Evolutionary conservation across 371 early-diverging fungal species (phyloP).

Genomic region (Mortierella sp.): DNA sequence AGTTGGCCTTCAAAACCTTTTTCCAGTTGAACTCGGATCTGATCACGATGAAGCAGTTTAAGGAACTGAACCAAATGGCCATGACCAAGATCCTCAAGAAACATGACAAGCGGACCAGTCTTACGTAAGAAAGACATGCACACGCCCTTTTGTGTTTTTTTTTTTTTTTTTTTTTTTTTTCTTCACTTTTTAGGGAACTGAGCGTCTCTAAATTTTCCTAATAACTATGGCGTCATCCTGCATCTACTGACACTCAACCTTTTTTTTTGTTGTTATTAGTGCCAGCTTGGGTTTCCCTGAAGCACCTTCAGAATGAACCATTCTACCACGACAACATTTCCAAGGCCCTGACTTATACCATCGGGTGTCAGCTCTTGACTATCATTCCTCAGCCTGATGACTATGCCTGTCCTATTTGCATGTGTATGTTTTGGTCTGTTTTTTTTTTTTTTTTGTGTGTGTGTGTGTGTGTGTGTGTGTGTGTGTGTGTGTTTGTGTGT

Average conservation of each 20-base stretch:
- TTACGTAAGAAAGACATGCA: conserved; percentile 55
- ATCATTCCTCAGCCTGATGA: conserved; percentile 84
- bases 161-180: conserved; percentile 15
- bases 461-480: conserved; percentile 56
- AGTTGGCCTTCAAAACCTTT: conserved; percentile 65
- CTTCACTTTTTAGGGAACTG: not conserved
- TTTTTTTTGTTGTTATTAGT: conserved; percentile 22
- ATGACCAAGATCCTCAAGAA: conserved; percentile 87
- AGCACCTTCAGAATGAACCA: conserved; percentile 52
- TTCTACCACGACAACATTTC: conserved; percentile 49
- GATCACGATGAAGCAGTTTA: conserved; percentile 75
- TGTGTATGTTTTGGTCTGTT: conserved; percentile 51
- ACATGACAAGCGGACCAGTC: conserved; percentile 83
- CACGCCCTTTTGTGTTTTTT: not conserved
- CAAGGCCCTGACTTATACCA: conserved; percentile 53
- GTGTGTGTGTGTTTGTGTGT: conserved; percentile 63
- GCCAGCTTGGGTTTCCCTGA: conserved; percentile 62
- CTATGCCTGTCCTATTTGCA: conserved; percentile 70
- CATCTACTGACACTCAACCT: not conserved
- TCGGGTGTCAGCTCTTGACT: conserved; percentile 49
- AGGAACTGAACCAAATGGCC: conserved; percentile 79
- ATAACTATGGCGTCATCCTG: too few species aligned
- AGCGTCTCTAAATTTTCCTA: too few species aligned
- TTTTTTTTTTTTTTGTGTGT: conserved; percentile 63
- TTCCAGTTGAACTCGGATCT: conserved; percentile 74